Base-by-base conservation (phyloP, 2,329 filamentous ascomycete genomes). In the Colletotrichum sidae region DNA sequence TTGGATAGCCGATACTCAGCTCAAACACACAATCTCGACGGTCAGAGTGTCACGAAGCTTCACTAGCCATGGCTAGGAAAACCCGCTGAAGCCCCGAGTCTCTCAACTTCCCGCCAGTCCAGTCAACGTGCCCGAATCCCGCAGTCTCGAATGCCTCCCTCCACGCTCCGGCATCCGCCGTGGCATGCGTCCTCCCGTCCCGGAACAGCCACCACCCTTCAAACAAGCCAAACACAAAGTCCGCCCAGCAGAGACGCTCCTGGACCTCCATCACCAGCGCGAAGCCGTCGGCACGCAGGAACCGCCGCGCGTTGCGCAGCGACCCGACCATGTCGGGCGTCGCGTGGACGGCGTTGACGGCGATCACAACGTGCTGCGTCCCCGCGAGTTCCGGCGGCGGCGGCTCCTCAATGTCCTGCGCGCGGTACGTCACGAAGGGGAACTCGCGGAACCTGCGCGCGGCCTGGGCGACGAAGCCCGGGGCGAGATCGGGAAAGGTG, bases 141-240 rank as follows among this genome's bases (percentile, higher is more conserved):
- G 63, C 67, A 4, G 49, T 38, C 11, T 54, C 44, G 53, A 62
- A 62, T 8, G 59, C 46, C 4, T 62, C 59, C 2, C 39, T 50
- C 59, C 59, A 62, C n/a, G 46, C 54, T 51, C 7, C 35, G 11
- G 38, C 59, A n/a, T 57, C 46, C 9, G 59, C 59, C 10, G 45
- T 62, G 8, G 51, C 25, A 7, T 37, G 71, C 11, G 61, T 58
- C 2, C 73, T 69, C 2, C 73, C 76, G 50, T 79, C 77, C 6
- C 73, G 69, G 35, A 76, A 78, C 34, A 74, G 61, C 78, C 78
- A 80, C 78, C 78, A 80, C 3, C 78, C 77, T 17, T 79, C 74
- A 4, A 80, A 68, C 1, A 78, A 63, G 0, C 78, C 78, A 39
- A 77, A 79, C 12, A 76, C 69, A 25, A 78, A 59, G 42, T 80